A percentile compares a stretch with the other conserved stretches of the same genome.
Evolutionary conservation across 148 eudicot genomes (phyloP).

Genomic region (Polygonum aviculare): DNA sequence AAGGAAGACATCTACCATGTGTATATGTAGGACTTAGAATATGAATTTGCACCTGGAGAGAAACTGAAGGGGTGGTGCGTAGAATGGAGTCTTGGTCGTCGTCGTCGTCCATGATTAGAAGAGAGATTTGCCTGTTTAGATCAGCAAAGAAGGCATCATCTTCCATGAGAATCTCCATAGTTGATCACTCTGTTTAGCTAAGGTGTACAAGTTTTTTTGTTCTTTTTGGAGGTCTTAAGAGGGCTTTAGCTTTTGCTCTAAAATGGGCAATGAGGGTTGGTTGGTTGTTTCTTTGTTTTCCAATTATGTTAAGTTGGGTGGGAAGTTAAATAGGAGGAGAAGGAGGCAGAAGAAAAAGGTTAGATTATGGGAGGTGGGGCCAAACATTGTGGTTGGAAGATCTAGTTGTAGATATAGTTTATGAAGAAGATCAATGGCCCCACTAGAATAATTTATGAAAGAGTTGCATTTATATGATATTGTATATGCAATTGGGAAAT

Average conservation of each 20-base stretch:
- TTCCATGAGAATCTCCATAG: slow-evolving; percentile 28
- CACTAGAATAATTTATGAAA: slow-evolving; percentile 2
- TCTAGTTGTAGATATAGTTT: slow-evolving; percentile 12
- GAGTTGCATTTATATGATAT: neutral
- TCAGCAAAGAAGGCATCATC: slow-evolving; percentile 75
- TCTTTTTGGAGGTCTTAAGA: neutral
- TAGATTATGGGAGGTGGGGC: slow-evolving; percentile 12
- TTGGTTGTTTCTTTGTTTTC: neutral
- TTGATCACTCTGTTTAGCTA: neutral
- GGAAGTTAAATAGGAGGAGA: slow-evolving; percentile 1
- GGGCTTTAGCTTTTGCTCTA: neutral
- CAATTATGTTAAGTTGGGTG: neutral
- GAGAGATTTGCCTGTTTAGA: slow-evolving; percentile 68
- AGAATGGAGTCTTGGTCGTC: slow-evolving; percentile 31
- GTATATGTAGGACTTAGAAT: neutral
- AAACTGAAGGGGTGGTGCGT: slow-evolving; percentile 24
- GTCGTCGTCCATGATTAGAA: slow-evolving; percentile 72
- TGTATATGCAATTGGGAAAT: slow-evolving; percentile 7
- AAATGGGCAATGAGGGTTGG: too few species aligned
- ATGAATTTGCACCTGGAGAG: neutral
- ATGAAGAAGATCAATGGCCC: neutral
- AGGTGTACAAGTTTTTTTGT: neutral
- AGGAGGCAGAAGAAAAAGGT: neutral
- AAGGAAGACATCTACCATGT: too few species aligned
- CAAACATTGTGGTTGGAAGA: slow-evolving; percentile 19